A percentile compares a stretch with the other conserved stretches of the same genome.
Conservation (phyloP, 345 rosid genomes). For the Camelina sativa region DNA sequence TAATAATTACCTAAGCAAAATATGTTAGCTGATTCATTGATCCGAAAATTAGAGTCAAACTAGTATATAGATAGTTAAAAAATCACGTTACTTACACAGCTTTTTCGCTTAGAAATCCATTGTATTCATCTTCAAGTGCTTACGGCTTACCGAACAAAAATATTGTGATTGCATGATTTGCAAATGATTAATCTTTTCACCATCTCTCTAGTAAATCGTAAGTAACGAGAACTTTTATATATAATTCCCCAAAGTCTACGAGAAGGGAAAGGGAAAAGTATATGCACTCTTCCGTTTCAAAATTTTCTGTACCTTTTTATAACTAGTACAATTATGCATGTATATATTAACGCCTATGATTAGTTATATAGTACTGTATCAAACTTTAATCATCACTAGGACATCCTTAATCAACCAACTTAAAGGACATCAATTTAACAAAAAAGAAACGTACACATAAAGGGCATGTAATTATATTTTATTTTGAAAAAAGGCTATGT, state of each 20-base stretch:
- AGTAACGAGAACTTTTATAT: neutral
- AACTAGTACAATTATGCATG: neutral
- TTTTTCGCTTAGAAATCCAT: slow-evolving; percentile 56
- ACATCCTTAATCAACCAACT: slow-evolving; percentile 12
- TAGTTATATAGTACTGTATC: neutral
- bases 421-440: no score
- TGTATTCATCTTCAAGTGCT: slow-evolving; percentile 64
- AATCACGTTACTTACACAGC: slow-evolving; percentile 48
- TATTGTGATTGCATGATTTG: no score
- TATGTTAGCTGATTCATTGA: slow-evolving; percentile 16
- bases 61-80: neutral
- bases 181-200: neutral
- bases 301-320: slow-evolving; percentile 1
- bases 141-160: slow-evolving; percentile 2
- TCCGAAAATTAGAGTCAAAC: neutral
- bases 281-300: slow-evolving; percentile 20
- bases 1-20: neutral
- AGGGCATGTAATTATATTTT: neutral
- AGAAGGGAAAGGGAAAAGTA: slow-evolving; percentile 25
- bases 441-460: neutral
- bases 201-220: neutral
- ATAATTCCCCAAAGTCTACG: slow-evolving; percentile 1
- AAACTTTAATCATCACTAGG: neutral
- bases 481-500: no score
- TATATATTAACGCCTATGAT: no score